Conservation (phyloP, 495 filamentous ascomycete genomes). For the Talaromyces ruber region DNA sequence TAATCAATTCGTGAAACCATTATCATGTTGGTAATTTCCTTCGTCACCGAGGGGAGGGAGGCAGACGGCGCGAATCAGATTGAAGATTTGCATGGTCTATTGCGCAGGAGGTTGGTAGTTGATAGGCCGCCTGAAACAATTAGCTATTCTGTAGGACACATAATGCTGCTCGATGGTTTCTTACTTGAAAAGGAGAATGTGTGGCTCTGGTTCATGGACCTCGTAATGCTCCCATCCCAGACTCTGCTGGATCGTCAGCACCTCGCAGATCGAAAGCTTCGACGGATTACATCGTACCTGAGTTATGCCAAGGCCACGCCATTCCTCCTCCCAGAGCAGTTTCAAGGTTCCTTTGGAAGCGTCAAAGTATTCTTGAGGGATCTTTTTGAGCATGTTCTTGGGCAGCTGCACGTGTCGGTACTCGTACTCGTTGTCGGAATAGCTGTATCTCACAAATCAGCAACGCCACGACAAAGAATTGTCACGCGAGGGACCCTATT, state of each 20-base stretch:
- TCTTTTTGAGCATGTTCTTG: conserved; percentile 94
- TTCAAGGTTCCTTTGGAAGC: conserved; percentile 85
- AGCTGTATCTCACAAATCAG: conserved; percentile 38
- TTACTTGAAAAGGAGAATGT: conserved; percentile 97
- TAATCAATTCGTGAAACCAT: conserved; percentile 2
- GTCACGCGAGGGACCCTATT: background rate
- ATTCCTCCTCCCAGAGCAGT: conserved; percentile 96
- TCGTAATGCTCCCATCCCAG: conserved; percentile 99
- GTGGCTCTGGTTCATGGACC: conserved; percentile 96
- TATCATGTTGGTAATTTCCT: background rate
- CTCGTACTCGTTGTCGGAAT: conserved; percentile 81
- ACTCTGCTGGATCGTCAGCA: conserved; percentile 48
- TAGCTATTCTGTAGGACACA: conserved; percentile 5
- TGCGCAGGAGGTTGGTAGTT: conserved; percentile 71
- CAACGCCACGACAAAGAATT: background rate
- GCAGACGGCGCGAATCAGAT: background rate
- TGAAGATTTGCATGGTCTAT: conserved; percentile 14
- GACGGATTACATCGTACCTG: conserved; percentile 46
- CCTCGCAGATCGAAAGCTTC: conserved; percentile 5
- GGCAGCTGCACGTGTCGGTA: conserved; percentile 96
- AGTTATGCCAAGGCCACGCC: conserved; percentile 92
- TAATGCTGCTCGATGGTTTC: conserved; percentile 13
- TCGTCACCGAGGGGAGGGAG: background rate
- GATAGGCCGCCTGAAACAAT: conserved; percentile 59
- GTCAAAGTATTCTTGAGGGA: conserved; percentile 94